Conservation (phyloP, 345 rosid genomes). For the Corchorus capsularis region DNA sequence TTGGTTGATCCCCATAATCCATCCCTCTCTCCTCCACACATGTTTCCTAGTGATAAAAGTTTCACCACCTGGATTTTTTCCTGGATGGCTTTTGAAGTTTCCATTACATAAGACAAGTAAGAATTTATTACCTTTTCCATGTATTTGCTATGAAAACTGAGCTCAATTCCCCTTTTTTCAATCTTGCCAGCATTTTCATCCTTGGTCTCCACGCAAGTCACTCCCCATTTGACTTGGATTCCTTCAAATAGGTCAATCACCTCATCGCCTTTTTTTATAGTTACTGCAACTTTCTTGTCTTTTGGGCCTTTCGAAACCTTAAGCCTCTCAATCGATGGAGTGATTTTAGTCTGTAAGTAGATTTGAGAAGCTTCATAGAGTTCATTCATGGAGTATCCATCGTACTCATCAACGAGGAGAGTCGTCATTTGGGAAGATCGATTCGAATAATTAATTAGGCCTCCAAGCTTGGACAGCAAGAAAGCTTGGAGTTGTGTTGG, state of each 20-base stretch:
- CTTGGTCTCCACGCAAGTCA: conserved; percentile 10
- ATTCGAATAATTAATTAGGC: neutral
- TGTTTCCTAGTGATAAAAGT: neutral
- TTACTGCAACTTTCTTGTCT: conserved; percentile 6
- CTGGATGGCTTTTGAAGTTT: conserved; percentile 23
- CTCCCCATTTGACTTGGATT: conserved; percentile 25
- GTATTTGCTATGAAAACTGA: conserved; percentile 24
- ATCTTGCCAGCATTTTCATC: neutral
- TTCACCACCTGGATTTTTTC: conserved; percentile 24
- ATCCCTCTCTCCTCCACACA: neutral
- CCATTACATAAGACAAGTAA: conserved; percentile 20
- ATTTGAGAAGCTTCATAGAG: neutral
- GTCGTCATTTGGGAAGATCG: neutral
- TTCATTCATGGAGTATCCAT: neutral
- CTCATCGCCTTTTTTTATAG: conserved; percentile 23
- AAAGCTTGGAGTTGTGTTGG: neutral
- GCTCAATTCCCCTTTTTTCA: neutral
- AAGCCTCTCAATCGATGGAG: neutral
- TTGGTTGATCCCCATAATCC: conserved; percentile 25
- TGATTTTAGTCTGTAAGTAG: conserved; percentile 6
- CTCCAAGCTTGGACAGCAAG: neutral
- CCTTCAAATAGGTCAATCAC: conserved; percentile 30
- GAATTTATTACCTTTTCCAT: conserved; percentile 22
- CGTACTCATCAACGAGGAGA: neutral
- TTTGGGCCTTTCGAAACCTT: conserved; percentile 2